Evolutionary conservation across 495 filamentous ascomycete genomes (phyloP).

Genomic region (Xylaria scruposa): DNA sequence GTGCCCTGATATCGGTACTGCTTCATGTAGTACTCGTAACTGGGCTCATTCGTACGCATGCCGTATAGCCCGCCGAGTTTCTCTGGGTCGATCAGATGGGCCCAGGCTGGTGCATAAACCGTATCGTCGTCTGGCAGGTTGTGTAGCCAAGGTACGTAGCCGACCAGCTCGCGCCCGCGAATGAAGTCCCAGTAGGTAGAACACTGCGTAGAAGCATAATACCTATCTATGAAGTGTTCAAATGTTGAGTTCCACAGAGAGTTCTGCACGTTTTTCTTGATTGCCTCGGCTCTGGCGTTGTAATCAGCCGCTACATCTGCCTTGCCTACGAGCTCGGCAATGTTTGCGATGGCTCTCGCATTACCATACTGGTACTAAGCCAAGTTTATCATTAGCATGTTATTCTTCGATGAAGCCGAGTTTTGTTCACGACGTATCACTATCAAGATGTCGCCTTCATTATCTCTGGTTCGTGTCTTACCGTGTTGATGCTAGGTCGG

Average conservation of each 20-base stretch:
- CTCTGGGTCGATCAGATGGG: constrained; percentile 22
- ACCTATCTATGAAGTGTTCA: constrained; percentile 45
- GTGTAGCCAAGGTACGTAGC: constrained; percentile 43
- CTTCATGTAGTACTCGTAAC: constrained; percentile 44
- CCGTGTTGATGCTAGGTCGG: constrained; percentile 41
- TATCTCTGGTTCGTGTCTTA: constrained; percentile 3
- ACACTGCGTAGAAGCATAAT: constrained; percentile 35
- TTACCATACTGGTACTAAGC: constrained; percentile 43
- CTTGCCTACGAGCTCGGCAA: constrained; percentile 37
- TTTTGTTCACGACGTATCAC: background rate
- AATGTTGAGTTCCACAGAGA: constrained; percentile 43
- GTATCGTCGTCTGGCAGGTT: constrained; percentile 39
- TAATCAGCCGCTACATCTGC: constrained; percentile 32
- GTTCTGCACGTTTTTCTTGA: constrained; percentile 35
- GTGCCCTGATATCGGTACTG: constrained; percentile 36
- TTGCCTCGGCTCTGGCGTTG: constrained; percentile 28
- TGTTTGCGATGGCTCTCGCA: constrained; percentile 39
- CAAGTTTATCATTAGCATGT: constrained; percentile 1
- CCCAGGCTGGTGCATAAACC: constrained; percentile 35
- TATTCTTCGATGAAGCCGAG: background rate
- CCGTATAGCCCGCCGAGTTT: constrained; percentile 26
- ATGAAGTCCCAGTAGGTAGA: constrained; percentile 42
- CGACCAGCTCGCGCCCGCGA: constrained; percentile 42
- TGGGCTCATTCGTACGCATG: constrained; percentile 42
- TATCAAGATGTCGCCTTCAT: background rate